These are phyloP conservation scores for Gynochthodes officinalis DNA, from an alignment of 257 asterid species.

Conservation along the genomic window DNA sequence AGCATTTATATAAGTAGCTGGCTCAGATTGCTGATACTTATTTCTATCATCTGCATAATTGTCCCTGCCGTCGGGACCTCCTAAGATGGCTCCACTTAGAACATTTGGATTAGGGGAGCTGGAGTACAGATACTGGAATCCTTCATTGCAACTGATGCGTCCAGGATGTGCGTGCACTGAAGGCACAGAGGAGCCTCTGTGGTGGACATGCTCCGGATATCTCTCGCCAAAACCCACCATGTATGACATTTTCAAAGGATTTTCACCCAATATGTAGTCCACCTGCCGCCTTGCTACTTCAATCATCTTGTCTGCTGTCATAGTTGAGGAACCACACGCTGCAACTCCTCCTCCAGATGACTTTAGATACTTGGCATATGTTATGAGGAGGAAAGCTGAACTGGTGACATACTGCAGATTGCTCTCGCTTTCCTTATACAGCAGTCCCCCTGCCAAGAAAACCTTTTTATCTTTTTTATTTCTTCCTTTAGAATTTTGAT, in stretches of 20 bases:
- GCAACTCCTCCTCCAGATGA: constrained; percentile 33
- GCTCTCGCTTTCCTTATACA: constrained; percentile 57
- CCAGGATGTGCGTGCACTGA: constrained; percentile 40
- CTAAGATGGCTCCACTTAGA: constrained; percentile 60
- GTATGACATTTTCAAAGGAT: constrained; percentile 65
- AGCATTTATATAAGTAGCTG: constrained; percentile 71
- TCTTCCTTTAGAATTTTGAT: no score
- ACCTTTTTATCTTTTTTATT: no score
- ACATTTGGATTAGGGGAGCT: constrained; percentile 59
- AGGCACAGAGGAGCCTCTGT: constrained; percentile 70
- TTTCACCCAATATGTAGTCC: constrained; percentile 79
- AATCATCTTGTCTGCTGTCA: constrained; percentile 46
- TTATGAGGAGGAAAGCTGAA: constrained; percentile 58
- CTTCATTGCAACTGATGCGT: constrained; percentile 49
- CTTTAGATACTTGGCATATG: constrained; percentile 66
- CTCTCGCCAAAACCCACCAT: constrained; percentile 78
- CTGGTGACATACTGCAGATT: constrained; percentile 85
- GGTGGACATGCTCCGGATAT: constrained; percentile 67
- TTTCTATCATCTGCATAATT: constrained; percentile 52
- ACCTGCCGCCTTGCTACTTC: constrained; percentile 60
- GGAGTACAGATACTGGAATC: constrained; percentile 48
- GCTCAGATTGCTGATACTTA: constrained; percentile 72
- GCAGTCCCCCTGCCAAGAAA: constrained; percentile 54
- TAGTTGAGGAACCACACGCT: constrained; percentile 49
- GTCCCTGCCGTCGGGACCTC: constrained; percentile 68